Conservation (phyloP, 257 asterid genomes). For the Plantago ovata region DNA sequence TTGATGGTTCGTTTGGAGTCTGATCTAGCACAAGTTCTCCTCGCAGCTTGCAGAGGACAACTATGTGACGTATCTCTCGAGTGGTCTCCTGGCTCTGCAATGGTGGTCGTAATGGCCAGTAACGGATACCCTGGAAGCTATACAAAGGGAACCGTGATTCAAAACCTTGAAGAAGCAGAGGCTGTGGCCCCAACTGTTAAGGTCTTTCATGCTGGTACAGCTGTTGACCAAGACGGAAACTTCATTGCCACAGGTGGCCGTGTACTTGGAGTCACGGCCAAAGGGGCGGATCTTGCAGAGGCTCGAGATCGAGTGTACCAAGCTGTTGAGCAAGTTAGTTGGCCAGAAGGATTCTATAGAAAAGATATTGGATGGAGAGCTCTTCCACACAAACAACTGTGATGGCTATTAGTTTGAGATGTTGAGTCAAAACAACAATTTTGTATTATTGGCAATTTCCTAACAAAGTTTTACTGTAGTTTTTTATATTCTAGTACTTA, state of each 20-base stretch:
- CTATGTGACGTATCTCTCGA: slow-evolving; percentile 50
- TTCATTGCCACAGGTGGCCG: slow-evolving; percentile 85
- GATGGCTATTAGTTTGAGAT: neutral
- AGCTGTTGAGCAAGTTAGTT: slow-evolving; percentile 60
- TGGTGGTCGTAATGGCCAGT: slow-evolving; percentile 97
- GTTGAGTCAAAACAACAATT: no score
- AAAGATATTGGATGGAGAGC: slow-evolving; percentile 95
- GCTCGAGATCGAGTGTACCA: slow-evolving; percentile 77
- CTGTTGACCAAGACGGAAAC: slow-evolving; percentile 59
- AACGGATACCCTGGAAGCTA: slow-evolving; percentile 92
- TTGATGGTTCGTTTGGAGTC: slow-evolving; percentile 89
- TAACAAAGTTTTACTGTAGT: no score
- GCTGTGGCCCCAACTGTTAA: slow-evolving; percentile 54
- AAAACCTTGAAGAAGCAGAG: slow-evolving; percentile 76
- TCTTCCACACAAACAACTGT: slow-evolving; percentile 26
- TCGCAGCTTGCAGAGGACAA: slow-evolving; percentile 80
- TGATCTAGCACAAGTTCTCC: slow-evolving; percentile 67
- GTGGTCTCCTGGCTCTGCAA: slow-evolving; percentile 88
- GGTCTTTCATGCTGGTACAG: slow-evolving; percentile 84
- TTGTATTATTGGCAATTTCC: no score
- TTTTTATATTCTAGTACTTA: no score
- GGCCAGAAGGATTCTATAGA: slow-evolving; percentile 76
- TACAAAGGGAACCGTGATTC: slow-evolving; percentile 60
- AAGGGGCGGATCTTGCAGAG: slow-evolving; percentile 71
- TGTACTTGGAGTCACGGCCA: slow-evolving; percentile 87